Base-by-base conservation (phyloP, 2,329 filamentous ascomycete species). In the Paramyrothecium roridum region DNA sequence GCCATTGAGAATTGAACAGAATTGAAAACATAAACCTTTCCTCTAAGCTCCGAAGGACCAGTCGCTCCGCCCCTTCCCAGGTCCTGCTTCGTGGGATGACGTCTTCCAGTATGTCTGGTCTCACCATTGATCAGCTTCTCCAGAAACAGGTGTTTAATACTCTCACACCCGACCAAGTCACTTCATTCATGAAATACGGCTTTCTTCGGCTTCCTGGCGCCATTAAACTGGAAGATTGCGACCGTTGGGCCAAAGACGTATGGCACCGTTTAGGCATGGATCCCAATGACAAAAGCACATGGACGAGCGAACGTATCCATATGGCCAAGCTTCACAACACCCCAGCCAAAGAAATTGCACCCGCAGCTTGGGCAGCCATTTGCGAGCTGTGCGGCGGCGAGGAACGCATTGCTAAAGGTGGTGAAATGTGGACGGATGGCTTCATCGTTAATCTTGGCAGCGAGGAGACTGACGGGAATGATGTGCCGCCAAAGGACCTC, bases 371-470 rank as follows among this genome's bases (percentile, higher is more conserved):
- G 86, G 72, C 76, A 0, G 85, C 84, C 19, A 88, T 89, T 58
- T 84, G 82, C 67, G 81, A 87, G 67, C 77, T 90, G 11, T 80
- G 86, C 55, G 86, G 86, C 53, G 86, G 86, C 54, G 81, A 85
- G 58, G 80, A 81, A 34, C 76, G 78, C 8, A 70, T 87, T 34
- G 66, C 70, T 2, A 70, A 74, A 8, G 66, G 71, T 21, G 80
- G 76, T 23, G 76, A 77, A n/a, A 66, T 71, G n/a, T 89, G 87
- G 86, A 78, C 78, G 59, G 87, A 90, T 71, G 79, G 80, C 3
- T 79, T 89, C 54, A 90, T 90, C 62, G 85, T 90, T 45, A 90
- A 89, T 68, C 77, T 90, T 8, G 87, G 87, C 13, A 83, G 77
- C 2, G 65, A 77, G 1, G 77, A 80, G 52, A 73, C 73, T 50